Evolutionary conservation across 352 stramenopile genomes (phyloP), one percentile per base, ranked within the genome.

Genomic region (Thraustotheca clavata): DNA sequence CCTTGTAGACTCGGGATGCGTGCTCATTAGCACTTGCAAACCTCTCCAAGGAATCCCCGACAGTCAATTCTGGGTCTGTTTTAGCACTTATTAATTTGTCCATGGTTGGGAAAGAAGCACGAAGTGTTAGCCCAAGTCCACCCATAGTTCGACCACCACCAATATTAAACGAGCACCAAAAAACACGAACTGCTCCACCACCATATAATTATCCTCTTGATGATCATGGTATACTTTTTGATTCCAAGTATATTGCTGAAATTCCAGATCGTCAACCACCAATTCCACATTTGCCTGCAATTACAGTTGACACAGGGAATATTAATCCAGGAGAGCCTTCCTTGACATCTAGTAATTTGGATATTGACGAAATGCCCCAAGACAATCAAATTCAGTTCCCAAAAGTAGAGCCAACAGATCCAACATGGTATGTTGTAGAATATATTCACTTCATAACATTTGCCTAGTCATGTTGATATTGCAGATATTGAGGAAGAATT

Each of bases 1-100:
- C 32, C 8, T 62, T 16, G 38, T 65, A 76, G 0, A 77, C 88
- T 11, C 79, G 78, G 1, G 80, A 90, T 34, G 70, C 80, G 47
- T 92, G 83, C 32, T 88, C 83, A 18, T 62, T 86, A 7, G 80
- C 83, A 14, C 62, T 92, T 7, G 86, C 80, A 0, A 90, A 92
- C 67, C 52, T 92, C 1, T 89, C 80, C 4, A 68, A 71, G 7
- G 73, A 87, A 40, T 88, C 80, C 0, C 81, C 83, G 0, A 88
- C 72, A 41, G 76, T 92, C 16, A 76, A 87, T n/a, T 77, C 76
- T 7, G 83, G 80, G 2, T 74, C 83, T 0, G 78, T 91, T 9
- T n/a, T 46, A 20, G 59, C 66, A 11, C 59, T 90, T 22, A 66
- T 90, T 34, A 76, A 71, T 16, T 43, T 88, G 3, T 86, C 79